Conservation (phyloP, 2,329 filamentous ascomycete species). For the Camillea tinctor region DNA sequence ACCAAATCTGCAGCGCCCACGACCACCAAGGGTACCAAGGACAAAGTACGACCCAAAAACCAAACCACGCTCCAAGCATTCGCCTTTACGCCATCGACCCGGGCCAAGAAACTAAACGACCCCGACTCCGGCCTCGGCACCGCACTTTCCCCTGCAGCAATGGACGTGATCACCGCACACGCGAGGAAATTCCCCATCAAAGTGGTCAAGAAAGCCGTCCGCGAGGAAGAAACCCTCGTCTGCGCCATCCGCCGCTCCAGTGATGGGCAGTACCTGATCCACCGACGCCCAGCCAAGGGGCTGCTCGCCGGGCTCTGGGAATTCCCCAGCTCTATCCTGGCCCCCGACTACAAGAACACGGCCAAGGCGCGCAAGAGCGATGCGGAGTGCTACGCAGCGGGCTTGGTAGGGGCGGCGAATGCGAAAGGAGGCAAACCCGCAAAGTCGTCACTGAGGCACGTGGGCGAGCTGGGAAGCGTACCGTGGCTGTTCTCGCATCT, state of each 20-base stretch:
- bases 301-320: slow-evolving; percentile 57
- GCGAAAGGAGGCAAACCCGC: background rate
- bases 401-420: slow-evolving; percentile 23
- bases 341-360: slow-evolving; percentile 26
- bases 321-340: slow-evolving; percentile 46
- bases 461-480: slow-evolving; percentile 48
- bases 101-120: slow-evolving; percentile 6
- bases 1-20: background rate
- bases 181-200: slow-evolving; percentile 53
- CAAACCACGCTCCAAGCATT: slow-evolving; percentile 31
- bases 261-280: slow-evolving; percentile 47
- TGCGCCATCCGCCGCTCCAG: slow-evolving; percentile 45
- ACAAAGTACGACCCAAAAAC: slow-evolving; percentile 11
- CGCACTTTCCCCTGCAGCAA: slow-evolving; percentile 19
- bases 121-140: slow-evolving; percentile 2
- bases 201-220: slow-evolving; percentile 49
- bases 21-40: slow-evolving; percentile 1
- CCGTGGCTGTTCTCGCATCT: slow-evolving; percentile 60
- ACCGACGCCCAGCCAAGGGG: slow-evolving; percentile 52
- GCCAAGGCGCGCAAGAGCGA: slow-evolving; percentile 34
- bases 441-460: slow-evolving; percentile 27
- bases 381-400: slow-evolving; percentile 36
- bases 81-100: slow-evolving; percentile 19
- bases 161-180: slow-evolving; percentile 42
- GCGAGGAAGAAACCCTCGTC: slow-evolving; percentile 52